Evolutionary conservation across 176 grass and related monocot species (phyloP).

Genomic region (Juncus inflexus): DNA sequence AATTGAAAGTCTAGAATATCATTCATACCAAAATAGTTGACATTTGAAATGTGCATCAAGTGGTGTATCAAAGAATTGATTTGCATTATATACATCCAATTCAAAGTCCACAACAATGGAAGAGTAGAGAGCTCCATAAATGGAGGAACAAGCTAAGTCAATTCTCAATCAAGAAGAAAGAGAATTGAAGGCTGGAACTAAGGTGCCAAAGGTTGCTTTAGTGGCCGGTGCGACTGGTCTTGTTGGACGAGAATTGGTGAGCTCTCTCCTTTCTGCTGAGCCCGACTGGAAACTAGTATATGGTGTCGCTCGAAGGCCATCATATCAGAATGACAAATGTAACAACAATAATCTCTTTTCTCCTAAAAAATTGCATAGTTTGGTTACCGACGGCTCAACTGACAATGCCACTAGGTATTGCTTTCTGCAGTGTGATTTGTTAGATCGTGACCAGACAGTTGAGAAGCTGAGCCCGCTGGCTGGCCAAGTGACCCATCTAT

Average conservation of each 20-base stretch:
- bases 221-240: conserved; percentile 36
- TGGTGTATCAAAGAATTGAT: too few relatives aligned
- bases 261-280: neutral
- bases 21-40: too few relatives aligned
- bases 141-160: too few relatives aligned
- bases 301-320: conserved; percentile 18
- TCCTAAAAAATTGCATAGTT: too few relatives aligned
- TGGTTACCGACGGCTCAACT: neutral
- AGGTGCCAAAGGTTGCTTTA: conserved; percentile 24
- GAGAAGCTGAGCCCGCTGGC: conserved; percentile 20
- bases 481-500: conserved; percentile 29
- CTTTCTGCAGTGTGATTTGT: conserved; percentile 36
- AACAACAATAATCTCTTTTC: too few relatives aligned
- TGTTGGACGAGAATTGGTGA: conserved; percentile 32
- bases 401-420: conserved; percentile 8
- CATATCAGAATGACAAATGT: neutral
- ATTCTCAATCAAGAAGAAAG: too few relatives aligned
- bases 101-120: too few relatives aligned
- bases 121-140: too few relatives aligned
- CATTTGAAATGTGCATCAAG: too few relatives aligned
- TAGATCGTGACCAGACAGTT: conserved; percentile 7
- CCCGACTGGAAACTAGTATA: conserved; percentile 25
- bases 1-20: too few relatives aligned
- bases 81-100: too few relatives aligned
- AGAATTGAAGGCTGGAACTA: too few relatives aligned